Conservation (phyloP, 2,329 filamentous ascomycete species). For the Fusarium tricinctum region DNA sequence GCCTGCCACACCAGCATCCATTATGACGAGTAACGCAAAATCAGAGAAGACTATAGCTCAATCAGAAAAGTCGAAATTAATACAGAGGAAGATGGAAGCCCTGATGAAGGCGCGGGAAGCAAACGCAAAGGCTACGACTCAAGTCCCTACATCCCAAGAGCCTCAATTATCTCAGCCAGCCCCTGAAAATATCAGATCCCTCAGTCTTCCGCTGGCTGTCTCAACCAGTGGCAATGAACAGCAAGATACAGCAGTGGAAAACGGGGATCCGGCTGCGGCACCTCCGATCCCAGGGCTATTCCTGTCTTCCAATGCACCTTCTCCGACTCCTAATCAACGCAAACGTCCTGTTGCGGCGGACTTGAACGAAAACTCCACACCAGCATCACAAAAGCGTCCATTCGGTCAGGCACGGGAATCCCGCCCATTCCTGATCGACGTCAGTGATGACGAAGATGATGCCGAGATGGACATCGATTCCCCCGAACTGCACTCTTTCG, state of each 20-base stretch:
- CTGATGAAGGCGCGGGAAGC: conserved; percentile 71
- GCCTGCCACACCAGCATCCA: not conserved
- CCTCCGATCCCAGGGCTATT: conserved; percentile 57
- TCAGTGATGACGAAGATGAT: conserved; percentile 80
- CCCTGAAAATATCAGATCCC: conserved; percentile 18
- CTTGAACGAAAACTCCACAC: conserved; percentile 70
- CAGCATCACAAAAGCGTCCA: conserved; percentile 67
- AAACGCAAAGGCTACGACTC: conserved; percentile 49
- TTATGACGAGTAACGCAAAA: conserved; percentile 44
- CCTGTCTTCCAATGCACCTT: conserved; percentile 50
- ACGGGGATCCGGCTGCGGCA: conserved; percentile 28
- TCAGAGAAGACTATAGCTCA: conserved; percentile 52
- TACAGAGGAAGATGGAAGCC: conserved; percentile 84
- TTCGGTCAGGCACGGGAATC: conserved; percentile 72
- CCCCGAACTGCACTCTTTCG: conserved; percentile 59
- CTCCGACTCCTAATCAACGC: conserved; percentile 38
- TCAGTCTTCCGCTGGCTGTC: conserved; percentile 11
- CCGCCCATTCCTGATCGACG: conserved; percentile 81
- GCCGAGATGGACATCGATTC: conserved; percentile 77
- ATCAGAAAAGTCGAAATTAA: conserved; percentile 78
- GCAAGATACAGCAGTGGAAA: conserved; percentile 8
- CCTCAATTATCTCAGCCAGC: conserved; percentile 6
- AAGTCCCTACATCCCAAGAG: conserved; percentile 1
- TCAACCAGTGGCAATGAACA: conserved; percentile 16
- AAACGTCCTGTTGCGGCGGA: conserved; percentile 74